Percentiles rank a stretch among this genome's conserved stretches.
Evolutionary conservation across 1,139 yeast genomes (phyloP).

Genomic region (Debaryomyces coudertii): DNA sequence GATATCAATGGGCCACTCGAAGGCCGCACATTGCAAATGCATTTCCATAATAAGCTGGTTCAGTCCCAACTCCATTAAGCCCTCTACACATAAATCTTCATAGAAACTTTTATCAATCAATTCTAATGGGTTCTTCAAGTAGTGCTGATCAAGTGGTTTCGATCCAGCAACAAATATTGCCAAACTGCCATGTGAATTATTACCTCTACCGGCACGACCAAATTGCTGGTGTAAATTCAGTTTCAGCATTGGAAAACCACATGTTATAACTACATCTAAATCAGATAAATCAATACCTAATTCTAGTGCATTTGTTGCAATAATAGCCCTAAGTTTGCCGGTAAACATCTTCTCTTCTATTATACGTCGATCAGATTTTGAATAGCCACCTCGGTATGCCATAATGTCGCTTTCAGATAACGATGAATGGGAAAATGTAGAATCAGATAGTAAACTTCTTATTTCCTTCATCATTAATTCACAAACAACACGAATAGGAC

Average conservation of each 20-base stretch:
- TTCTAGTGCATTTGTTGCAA: slow-evolving; percentile 94
- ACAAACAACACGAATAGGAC: slow-evolving; percentile 83
- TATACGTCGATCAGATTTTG: slow-evolving; percentile 78
- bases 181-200: slow-evolving; percentile 61
- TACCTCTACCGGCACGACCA: slow-evolving; percentile 93
- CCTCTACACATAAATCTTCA: slow-evolving; percentile 49
- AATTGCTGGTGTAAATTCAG: slow-evolving; percentile 92
- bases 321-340: slow-evolving; percentile 80
- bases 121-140: slow-evolving; percentile 68
- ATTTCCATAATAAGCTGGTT: slow-evolving; percentile 59
- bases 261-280: slow-evolving; percentile 84
- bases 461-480: slow-evolving; percentile 87
- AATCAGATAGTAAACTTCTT: slow-evolving; percentile 43
- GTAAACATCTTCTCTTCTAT: slow-evolving; percentile 90
- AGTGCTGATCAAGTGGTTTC: slow-evolving; percentile 86
- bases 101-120: slow-evolving; percentile 49
- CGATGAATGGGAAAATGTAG: slow-evolving; percentile 31
- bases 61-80: slow-evolving; percentile 39
- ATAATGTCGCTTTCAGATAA: slow-evolving; percentile 64
- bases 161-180: slow-evolving; percentile 84
- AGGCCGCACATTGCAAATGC: slow-evolving; percentile 94
- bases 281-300: slow-evolving; percentile 94
- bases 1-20: slow-evolving; percentile 67
- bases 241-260: slow-evolving; percentile 88
- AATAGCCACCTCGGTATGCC: slow-evolving; percentile 95